phyloP scores from a whole-genome alignment of 768 basidiomycete genomes.

The Solioccasus polychromus region DNA sequence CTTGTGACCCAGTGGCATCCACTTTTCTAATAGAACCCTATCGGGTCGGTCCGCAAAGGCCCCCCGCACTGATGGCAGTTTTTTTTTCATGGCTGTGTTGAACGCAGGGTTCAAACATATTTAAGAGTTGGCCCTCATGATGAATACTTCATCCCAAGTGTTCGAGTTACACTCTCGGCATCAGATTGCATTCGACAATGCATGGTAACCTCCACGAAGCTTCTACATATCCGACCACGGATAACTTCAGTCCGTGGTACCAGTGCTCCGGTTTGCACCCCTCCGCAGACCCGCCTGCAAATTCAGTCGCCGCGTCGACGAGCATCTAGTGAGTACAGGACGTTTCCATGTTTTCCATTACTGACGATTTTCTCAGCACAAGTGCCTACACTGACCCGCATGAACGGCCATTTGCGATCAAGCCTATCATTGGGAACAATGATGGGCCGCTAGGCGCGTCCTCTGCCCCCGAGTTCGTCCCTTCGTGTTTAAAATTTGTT shows the following conservation, averaged over 20 bases:
- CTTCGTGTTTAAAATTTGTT: background rate
- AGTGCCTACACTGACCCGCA: background rate
- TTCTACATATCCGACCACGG: background rate
- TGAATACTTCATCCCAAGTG: no score
- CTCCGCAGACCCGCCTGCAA: background rate
- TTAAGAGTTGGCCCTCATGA: background rate
- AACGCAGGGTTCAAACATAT: background rate
- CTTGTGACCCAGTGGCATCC: no score
- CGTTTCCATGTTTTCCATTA: background rate
- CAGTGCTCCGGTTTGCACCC: background rate
- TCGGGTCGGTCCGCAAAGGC: no score
- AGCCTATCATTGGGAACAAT: background rate
- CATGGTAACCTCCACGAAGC: conserved; percentile 6
- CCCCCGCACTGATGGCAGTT: no score
- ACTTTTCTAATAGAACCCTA: no score
- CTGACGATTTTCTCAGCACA: conserved; percentile 8
- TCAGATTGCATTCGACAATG: conserved; percentile 6
- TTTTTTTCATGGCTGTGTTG: no score
- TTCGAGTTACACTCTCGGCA: background rate
- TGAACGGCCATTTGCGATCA: background rate
- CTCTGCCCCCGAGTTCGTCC: conserved; percentile 13
- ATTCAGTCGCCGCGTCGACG: background rate
- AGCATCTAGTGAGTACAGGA: conserved; percentile 8
- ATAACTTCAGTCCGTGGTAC: background rate
- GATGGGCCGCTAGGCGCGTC: background rate